A percentile compares a stretch with the other conserved stretches of the same genome.
These are phyloP conservation scores for Penstemon davidsonii DNA, from an alignment of 257 asterid genomes.

Conservation along the genomic window DNA sequence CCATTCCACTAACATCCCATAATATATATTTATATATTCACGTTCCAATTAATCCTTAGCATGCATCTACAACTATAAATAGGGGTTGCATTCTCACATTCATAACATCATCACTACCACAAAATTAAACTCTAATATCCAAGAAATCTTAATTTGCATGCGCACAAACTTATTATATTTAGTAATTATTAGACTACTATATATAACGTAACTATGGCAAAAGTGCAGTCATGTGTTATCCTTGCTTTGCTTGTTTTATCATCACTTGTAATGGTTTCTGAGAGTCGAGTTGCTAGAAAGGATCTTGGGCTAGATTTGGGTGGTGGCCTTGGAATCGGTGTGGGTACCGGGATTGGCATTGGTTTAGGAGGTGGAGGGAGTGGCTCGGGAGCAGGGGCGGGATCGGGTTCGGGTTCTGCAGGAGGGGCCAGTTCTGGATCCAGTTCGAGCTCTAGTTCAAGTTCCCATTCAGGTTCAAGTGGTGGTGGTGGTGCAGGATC, in stretches of 20 bases:
- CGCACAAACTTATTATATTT: too few species aligned
- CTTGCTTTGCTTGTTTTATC: constrained; percentile 39
- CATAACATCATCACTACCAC: constrained; percentile 8
- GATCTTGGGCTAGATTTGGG: constrained; percentile 70
- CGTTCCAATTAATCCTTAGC: constrained; percentile 32
- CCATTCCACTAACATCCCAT: constrained; percentile 28
- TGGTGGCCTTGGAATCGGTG: constrained; percentile 44
- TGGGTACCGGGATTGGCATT: constrained; percentile 57
- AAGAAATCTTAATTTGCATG: too few species aligned
- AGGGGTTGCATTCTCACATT: constrained; percentile 25
- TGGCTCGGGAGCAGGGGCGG: constrained; percentile 69
- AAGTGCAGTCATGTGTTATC: constrained; percentile 33
- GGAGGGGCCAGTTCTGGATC: constrained; percentile 37
- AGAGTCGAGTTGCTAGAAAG: constrained; percentile 56
- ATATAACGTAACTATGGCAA: constrained; percentile 36
- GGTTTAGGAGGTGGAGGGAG: constrained; percentile 64
- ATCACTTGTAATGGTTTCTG: constrained; percentile 42
- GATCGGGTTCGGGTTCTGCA: constrained; percentile 42
- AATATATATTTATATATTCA: constrained; percentile 1
- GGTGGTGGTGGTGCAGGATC: constrained; percentile 47
- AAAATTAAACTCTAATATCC: background rate
- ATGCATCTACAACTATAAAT: constrained; percentile 52
- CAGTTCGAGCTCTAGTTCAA: constrained; percentile 36
- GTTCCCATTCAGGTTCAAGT: constrained; percentile 27
- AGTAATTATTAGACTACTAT: too few species aligned